Percentiles rank a stretch among this genome's conserved stretches.
phyloP scores from a whole-genome alignment of 306 rosid species.

The Vigna angularis region DNA sequence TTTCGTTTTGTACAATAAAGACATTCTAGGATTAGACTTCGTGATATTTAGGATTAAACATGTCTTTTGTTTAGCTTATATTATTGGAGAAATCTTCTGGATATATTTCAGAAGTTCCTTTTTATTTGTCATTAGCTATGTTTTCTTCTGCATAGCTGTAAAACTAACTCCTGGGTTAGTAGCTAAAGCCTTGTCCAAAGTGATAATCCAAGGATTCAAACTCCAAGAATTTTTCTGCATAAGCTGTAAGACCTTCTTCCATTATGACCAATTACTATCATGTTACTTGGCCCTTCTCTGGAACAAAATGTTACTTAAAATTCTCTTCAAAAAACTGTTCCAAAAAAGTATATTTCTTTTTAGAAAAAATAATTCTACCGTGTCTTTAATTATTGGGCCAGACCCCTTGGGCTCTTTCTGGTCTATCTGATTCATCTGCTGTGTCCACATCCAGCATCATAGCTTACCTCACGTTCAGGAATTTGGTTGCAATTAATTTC shows the following conservation, averaged over 20 bases:
- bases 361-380: neutral
- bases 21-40: slow-evolving; percentile 6
- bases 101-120: neutral
- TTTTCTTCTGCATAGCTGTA: slow-evolving; percentile 1
- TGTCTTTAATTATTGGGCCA: neutral
- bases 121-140: neutral
- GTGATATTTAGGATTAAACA: neutral
- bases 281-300: too few species aligned
- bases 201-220: neutral
- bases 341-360: neutral
- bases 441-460: slow-evolving; percentile 3
- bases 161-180: neutral
- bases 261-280: neutral
- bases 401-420: neutral
- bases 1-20: slow-evolving; percentile 2
- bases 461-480: slow-evolving; percentile 5
- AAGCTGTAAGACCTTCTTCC: neutral
- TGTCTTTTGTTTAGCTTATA: neutral
- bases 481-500: slow-evolving; percentile 37
- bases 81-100: neutral
- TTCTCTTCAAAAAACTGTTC: neutral
- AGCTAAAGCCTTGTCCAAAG: neutral
- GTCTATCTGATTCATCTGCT: neutral
- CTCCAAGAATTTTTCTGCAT: neutral
- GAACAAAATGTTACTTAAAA: neutral